Evolutionary conservation across 2,329 filamentous ascomycete species (phyloP), one percentile per base, ranked within the genome.

Genomic region (Taxawa tesnikishii): DNA sequence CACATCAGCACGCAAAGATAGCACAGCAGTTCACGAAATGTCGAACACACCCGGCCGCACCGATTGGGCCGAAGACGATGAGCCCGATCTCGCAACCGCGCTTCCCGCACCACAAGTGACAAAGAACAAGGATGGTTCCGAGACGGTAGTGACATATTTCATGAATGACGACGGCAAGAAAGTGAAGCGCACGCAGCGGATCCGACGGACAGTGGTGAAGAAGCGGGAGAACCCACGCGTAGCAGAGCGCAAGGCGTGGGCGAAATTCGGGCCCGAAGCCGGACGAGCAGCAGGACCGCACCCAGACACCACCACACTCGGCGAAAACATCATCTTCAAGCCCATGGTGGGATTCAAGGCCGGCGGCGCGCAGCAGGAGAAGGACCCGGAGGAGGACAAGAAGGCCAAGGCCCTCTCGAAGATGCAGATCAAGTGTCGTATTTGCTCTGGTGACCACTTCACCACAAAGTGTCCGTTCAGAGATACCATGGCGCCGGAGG

Each of bases 361-460:
- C 53, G 83, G 83, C 45, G 79, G 80, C 56, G 83, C 83, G 63
- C 82, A 88, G 49, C 56, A 64, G 53, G 50, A 43, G 64, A 72
- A 75, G 63, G 73, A 75, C 54, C 75, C 77, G 50, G 63, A 71
- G 52, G 80, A 83, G 59, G 76, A 79, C 50, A 75, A 80, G 54
- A 69, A 76, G 60, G 71, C 74, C 56, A 67, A 72, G 41, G 65
- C 70, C 50, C 71, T 96, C 53, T 93, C 90, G 75, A 87, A 94
- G 68, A 94, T 94, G 75, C 92, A 94, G 69, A 92, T 98, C 70
- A 96, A 96, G 74, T 98, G 90, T 65, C 82, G 90, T 72, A 96
- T 98, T 58, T 98, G 90, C 68, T 83, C 79, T 57, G 90, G 88
- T 56, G 90, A 98, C 70, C 90, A 98, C 75, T 98, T 96, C 71